phyloP scores from a whole-genome alignment of 164 flowering plant genomes.

The Magnolia officinalis region DNA sequence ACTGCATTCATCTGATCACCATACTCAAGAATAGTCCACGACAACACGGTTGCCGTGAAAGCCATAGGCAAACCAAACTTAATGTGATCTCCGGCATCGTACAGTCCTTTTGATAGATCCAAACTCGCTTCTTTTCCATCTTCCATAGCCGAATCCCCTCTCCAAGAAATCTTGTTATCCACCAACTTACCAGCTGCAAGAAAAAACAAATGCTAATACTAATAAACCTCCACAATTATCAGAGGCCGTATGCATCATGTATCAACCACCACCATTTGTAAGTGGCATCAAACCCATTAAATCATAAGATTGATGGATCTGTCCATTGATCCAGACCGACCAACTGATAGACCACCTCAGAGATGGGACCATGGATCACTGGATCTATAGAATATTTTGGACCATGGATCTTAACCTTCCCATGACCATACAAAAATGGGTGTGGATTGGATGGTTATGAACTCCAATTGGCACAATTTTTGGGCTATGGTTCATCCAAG shows the following conservation, averaged over 20 bases:
- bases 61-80: constrained; percentile 96
- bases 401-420: too few species aligned
- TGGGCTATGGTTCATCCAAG: too few species aligned
- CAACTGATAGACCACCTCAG: too few species aligned
- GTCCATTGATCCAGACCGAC: too few species aligned
- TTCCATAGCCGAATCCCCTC: constrained; percentile 74
- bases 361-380: too few species aligned
- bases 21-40: constrained; percentile 95
- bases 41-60: constrained; percentile 84
- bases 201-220: constrained; percentile 5
- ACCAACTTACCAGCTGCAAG: constrained; percentile 69
- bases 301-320: too few species aligned
- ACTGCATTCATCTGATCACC: constrained; percentile 89
- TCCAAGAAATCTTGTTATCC: constrained; percentile 61
- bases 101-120: constrained; percentile 94
- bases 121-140: constrained; percentile 62
- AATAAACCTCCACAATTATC: not conserved
- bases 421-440: too few species aligned
- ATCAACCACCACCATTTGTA: too few species aligned
- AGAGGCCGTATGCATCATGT: not conserved
- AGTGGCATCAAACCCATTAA: too few species aligned
- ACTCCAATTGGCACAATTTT: too few species aligned
- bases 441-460: too few species aligned
- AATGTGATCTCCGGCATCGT: constrained; percentile 96
- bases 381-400: too few species aligned